These are phyloP conservation scores for Torulaspora delbrueckii DNA, from an alignment of 805 yeast genomes.

Conservation along the genomic window DNA sequence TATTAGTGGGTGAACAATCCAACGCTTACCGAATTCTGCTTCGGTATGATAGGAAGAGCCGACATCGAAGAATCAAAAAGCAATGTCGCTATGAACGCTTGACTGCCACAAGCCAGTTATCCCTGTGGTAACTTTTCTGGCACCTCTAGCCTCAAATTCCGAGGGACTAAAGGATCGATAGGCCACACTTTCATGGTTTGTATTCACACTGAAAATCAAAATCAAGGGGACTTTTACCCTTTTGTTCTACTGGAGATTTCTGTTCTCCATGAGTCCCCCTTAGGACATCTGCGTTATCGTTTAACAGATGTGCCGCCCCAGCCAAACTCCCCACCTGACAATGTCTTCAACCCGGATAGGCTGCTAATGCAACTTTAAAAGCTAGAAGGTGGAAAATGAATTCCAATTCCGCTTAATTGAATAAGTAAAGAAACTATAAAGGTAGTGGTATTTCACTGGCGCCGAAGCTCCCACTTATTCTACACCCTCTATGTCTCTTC, in stretches of 20 bases:
- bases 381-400: conserved; percentile 36
- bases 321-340: conserved; percentile 45
- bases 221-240: conserved; percentile 45
- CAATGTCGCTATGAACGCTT: conserved; percentile 47
- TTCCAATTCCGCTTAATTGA: conserved; percentile 40
- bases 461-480: conserved; percentile 44
- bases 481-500: conserved; percentile 37
- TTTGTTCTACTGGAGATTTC: conserved; percentile 46
- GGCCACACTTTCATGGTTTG: conserved; percentile 47
- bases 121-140: conserved; percentile 43
- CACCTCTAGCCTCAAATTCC: conserved; percentile 45
- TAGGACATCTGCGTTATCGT: conserved; percentile 44
- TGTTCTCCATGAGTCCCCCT: conserved; percentile 46
- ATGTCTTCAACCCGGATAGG: conserved; percentile 37
- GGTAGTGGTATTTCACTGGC: conserved; percentile 44
- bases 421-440: conserved; percentile 37
- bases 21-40: conserved; percentile 46
- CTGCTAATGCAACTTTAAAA: conserved; percentile 33
- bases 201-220: conserved; percentile 45
- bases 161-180: conserved; percentile 46
- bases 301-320: conserved; percentile 46
- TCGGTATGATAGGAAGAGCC: conserved; percentile 49
- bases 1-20: conserved; percentile 46
- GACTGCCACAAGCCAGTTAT: conserved; percentile 46
- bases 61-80: conserved; percentile 47